phyloP scores from a whole-genome alignment of 2,329 filamentous ascomycete genomes.

The Pseudovirgaria hyperparasitica region DNA sequence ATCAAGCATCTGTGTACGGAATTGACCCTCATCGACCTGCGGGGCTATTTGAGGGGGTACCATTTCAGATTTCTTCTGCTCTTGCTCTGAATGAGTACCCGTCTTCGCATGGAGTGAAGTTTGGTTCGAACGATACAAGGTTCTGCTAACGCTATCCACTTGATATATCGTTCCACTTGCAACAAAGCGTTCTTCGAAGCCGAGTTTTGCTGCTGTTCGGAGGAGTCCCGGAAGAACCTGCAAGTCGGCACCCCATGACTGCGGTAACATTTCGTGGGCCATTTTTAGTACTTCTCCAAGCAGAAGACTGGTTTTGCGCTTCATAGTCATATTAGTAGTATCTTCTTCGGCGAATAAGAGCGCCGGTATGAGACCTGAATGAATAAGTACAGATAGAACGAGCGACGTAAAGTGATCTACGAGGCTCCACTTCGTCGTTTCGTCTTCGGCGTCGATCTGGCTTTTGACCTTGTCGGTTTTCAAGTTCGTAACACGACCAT shows the following conservation, averaged over 20 bases:
- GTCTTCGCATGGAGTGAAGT: slow-evolving; percentile 22
- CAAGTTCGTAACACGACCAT: slow-evolving; percentile 82
- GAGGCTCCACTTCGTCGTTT: slow-evolving; percentile 56
- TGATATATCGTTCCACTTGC: slow-evolving; percentile 91
- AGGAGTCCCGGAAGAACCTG: slow-evolving; percentile 84
- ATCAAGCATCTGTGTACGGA: slow-evolving; percentile 54
- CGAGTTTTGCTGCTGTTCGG: slow-evolving; percentile 59
- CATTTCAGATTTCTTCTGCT: slow-evolving; percentile 27
- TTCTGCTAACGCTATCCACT: slow-evolving; percentile 93
- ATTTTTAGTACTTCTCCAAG: slow-evolving; percentile 87
- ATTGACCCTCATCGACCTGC: slow-evolving; percentile 51
- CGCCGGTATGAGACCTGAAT: slow-evolving; percentile 52
- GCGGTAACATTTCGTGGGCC: slow-evolving; percentile 72
- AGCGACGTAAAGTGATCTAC: slow-evolving; percentile 91
- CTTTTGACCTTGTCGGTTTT: slow-evolving; percentile 47
- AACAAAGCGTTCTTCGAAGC: slow-evolving; percentile 59
- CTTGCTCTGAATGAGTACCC: slow-evolving; percentile 13
- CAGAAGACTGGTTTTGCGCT: slow-evolving; percentile 79
- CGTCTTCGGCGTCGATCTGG: slow-evolving; percentile 53
- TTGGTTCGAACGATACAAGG: slow-evolving; percentile 67
- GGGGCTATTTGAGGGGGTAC: slow-evolving; percentile 38
- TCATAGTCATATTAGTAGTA: slow-evolving; percentile 55
- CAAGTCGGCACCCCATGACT: slow-evolving; percentile 67
- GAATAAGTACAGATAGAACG: slow-evolving; percentile 72
- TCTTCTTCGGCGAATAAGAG: slow-evolving; percentile 51